Evolutionary conservation across 83 land plant species (phyloP), one percentile per base, ranked within the genome.

Genomic region (Picea mariana): DNA sequence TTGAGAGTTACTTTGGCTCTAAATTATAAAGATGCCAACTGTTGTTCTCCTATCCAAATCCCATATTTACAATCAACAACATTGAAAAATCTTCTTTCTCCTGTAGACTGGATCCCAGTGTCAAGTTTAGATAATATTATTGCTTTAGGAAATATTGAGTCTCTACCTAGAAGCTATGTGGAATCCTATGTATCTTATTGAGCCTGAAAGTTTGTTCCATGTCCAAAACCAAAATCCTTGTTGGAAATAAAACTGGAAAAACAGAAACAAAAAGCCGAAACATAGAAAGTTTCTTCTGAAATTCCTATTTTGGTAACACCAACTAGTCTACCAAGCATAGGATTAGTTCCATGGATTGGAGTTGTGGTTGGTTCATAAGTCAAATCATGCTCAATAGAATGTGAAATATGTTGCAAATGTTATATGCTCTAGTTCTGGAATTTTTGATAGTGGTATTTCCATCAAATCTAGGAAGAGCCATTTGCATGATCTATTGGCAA

Each of bases 221-320:
- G 89, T 67, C 77, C 91, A 76, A 91, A 87, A 82, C 85, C 93
- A 27, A 93, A 93, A 60, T 91, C 95, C n/a, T 86, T 93, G 21
- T 38, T 85, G 26, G 93, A 93, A 83, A 92, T 92, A 62, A 91
- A 93, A 79, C 81, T 84, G 73, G 95, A 93, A 75, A 91, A 93
- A 75, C 90, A 93, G 59, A 23, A 55, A 26, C 82, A 82, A 72
- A 85, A 21, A 69, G 86, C 83, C 15, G 83, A 81, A 44, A 68
- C 71, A 17, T 85, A 84, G 79, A 52, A 21, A 15, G 64, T 44
- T 18, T 59, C 67, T 18, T 40, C 82, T 27, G 86, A 89, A 78
- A 77, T 49, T 63, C 73, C 62, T 9, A 31, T 59, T 44, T 59
- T 61, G 18, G 4, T 80, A 26, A 20, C 13, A 4, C 27, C 80